Evolutionary conservation across 805 yeast genomes (phyloP), one percentile per base, ranked within the genome.

Genomic region (Ogataea populi-albae): DNA sequence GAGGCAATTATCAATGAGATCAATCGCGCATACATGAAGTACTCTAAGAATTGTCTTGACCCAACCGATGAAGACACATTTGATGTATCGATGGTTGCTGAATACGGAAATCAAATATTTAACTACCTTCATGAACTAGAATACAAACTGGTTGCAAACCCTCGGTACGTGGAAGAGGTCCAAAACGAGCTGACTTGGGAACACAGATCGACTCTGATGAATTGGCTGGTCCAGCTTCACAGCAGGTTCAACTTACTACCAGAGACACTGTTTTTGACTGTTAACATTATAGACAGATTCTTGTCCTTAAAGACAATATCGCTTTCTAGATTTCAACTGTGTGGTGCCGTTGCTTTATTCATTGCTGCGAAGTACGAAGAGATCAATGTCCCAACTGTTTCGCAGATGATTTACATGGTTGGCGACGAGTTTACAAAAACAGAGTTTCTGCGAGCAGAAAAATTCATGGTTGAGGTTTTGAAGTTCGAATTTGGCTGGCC

Each of bases 341-440:
- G 93, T 32, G 98, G 98, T 10, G 96, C 96, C 2, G 86, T 93
- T 4, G 75, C 89, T 16, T 64, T 88, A 37, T 85, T 87, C 61
- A 79, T 86, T 40, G 95, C 96, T 18, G 91, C 96, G n/a, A 88
- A 88, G 62, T 86, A 84, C 59, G 96, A 88, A 62, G 97, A 88
- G 62, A 91, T 89, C 17, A 81, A 79, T 54, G 74, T 86, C 8
- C 97, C 96, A n/a, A 80, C 89, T 17, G 80, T 88, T 20, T 73
- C 81, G 37, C 85, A 86, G 62, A 87, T 85, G 63, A 80, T 93
- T 7, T 83, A 82, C 56, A 84, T 86, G 53, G 83, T 94, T 26
- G 95, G 86, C 53, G 87, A 88, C 36, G 83, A 86, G 17, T 85
- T 78, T 53, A 71, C 82, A 10, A 82, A 78, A 50, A 80, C 77